Conservation (phyloP, 805 yeast species). For the Ogataea ramenticola region DNA sequence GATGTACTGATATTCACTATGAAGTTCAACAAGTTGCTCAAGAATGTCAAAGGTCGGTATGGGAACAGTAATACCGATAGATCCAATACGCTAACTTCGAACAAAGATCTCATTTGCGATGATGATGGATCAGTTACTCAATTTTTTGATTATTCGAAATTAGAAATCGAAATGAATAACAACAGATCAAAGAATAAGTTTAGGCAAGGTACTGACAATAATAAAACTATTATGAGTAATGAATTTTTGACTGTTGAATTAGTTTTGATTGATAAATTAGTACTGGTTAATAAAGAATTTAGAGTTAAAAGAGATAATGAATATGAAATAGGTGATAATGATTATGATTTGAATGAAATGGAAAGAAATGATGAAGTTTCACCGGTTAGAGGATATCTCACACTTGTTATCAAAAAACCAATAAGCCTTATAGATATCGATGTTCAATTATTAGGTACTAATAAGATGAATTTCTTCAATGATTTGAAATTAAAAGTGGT, state of each 20-base stretch:
- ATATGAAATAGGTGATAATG: no score
- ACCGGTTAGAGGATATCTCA: conserved; percentile 17
- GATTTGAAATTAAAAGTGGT: not conserved
- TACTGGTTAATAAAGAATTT: not conserved
- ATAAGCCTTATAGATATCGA: not conserved
- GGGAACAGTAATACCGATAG: not conserved
- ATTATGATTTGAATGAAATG: no score
- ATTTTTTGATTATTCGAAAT: not conserved
- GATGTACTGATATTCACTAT: no score
- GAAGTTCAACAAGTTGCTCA: no score
- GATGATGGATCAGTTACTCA: not conserved
- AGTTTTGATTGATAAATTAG: not conserved
- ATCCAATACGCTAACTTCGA: not conserved
- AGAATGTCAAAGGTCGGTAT: no score
- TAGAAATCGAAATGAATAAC: not conserved
- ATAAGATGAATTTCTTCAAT: not conserved
- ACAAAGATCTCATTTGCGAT: not conserved
- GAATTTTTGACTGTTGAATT: not conserved
- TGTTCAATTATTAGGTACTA: not conserved
- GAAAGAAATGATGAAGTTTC: conserved; percentile 1
- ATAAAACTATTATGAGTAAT: not conserved
- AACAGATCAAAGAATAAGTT: no score
- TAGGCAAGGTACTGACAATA: no score
- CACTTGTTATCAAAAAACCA: conserved; percentile 10
- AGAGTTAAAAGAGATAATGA: not conserved